These are phyloP conservation scores for Rhipidocladum racemiflorum DNA, from an alignment of 176 grass and related monocot genomes.

Conservation along the genomic window DNA sequence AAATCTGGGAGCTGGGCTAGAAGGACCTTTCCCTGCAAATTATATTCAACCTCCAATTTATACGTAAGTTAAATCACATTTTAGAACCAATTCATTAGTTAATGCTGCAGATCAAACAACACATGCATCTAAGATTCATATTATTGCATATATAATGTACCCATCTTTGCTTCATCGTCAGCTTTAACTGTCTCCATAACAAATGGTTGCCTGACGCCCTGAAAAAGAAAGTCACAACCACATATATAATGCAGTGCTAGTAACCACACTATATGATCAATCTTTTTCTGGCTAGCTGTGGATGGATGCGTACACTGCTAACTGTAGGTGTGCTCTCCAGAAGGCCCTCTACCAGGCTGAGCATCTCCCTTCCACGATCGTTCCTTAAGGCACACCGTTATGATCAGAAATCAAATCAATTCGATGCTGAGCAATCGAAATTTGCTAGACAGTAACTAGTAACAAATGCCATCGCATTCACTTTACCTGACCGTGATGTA, in stretches of 20 bases:
- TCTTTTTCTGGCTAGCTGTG: neutral
- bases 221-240: slow-evolving; percentile 13
- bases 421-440: neutral
- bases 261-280: neutral
- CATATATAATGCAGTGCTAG: neutral
- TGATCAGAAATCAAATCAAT: neutral
- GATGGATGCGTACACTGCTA: slow-evolving; percentile 54
- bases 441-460: neutral
- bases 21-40: slow-evolving; percentile 72
- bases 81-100: neutral
- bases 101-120: too few species aligned
- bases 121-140: too few species aligned
- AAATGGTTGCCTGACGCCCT: slow-evolving; percentile 78
- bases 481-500: slow-evolving; percentile 92
- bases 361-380: slow-evolving; percentile 79
- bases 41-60: neutral
- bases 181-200: slow-evolving; percentile 96
- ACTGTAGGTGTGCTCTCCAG: slow-evolving; percentile 75
- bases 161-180: slow-evolving; percentile 86
- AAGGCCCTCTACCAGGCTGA: slow-evolving; percentile 69
- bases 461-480: neutral
- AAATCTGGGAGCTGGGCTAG: slow-evolving; percentile 69
- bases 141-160: slow-evolving; percentile 24
- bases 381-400: slow-evolving; percentile 45
- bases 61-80: neutral